These are phyloP conservation scores for Quercus glauca DNA, from an alignment of 306 rosid species.

Conservation along the genomic window DNA sequence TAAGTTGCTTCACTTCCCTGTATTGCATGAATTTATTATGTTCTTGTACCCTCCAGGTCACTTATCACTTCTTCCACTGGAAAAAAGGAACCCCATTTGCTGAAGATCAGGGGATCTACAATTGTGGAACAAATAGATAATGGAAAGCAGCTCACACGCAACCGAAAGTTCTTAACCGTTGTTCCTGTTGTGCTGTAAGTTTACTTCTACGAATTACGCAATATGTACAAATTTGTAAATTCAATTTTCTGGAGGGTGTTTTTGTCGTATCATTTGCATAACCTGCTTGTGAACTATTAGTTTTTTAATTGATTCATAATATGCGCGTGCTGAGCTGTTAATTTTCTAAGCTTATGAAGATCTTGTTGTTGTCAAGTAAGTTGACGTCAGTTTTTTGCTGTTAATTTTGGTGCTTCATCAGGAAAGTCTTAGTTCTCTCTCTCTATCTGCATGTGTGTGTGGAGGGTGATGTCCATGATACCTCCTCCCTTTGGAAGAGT, in stretches of 20 bases:
- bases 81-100: slow-evolving; percentile 99
- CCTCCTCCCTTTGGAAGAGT: no score
- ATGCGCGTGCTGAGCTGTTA: neutral
- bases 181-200: slow-evolving; percentile 99
- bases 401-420: neutral
- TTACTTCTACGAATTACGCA: slow-evolving; percentile 8
- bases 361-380: neutral
- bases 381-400: neutral
- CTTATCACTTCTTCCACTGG: slow-evolving; percentile 99
- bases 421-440: neutral
- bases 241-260: neutral
- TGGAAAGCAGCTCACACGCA: slow-evolving; percentile 99
- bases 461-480: no score
- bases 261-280: slow-evolving; percentile 5
- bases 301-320: neutral
- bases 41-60: slow-evolving; percentile 49
- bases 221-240: neutral
- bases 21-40: slow-evolving; percentile 29
- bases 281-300: neutral
- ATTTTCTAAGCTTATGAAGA: neutral
- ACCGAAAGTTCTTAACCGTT: slow-evolving; percentile 91
- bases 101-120: slow-evolving; percentile 96
- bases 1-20: slow-evolving; percentile 12
- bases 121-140: slow-evolving; percentile 98
- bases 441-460: neutral